Conservation (phyloP, 2,329 filamentous ascomycete genomes). For the Aspergillus viridinutans region DNA sequence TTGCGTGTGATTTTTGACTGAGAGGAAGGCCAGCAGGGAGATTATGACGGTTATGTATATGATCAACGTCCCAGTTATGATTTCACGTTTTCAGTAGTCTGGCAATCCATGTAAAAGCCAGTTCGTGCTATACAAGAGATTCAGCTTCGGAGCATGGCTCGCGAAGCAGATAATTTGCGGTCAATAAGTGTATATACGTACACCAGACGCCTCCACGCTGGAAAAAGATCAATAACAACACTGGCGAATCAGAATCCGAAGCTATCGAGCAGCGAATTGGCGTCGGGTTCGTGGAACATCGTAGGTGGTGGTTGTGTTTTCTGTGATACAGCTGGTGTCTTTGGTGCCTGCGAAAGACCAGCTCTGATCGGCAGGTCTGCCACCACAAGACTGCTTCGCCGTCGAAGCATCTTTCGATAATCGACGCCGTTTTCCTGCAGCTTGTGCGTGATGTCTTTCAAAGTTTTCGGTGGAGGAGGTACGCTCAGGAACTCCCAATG, state of each 20-base stretch:
- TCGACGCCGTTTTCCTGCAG: conserved; percentile 45
- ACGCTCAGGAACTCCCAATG: conserved; percentile 48
- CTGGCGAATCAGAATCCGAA: conserved; percentile 69
- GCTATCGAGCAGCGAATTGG: conserved; percentile 79
- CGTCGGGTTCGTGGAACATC: conserved; percentile 88
- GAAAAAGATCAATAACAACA: neutral
- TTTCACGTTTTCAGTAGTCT: neutral
- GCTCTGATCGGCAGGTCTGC: conserved; percentile 54
- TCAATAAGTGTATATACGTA: conserved; percentile 3
- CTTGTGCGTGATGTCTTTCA: conserved; percentile 32
- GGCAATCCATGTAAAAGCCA: neutral
- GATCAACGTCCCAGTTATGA: neutral
- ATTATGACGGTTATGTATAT: conserved; percentile 2
- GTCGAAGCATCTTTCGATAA: conserved; percentile 63
- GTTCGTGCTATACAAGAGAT: conserved; percentile 1
- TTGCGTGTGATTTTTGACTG: neutral
- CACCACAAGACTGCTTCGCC: conserved; percentile 74
- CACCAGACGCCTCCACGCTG: neutral
- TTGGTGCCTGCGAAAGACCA: conserved; percentile 44
- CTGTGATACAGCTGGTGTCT: conserved; percentile 25
- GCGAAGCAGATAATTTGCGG: neutral
- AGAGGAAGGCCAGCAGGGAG: neutral
- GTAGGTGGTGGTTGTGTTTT: conserved; percentile 61
- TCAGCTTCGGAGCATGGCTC: neutral
- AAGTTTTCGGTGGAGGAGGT: conserved; percentile 24